Conservation (phyloP, 345 rosid species). For the Eucalyptus sp. region DNA sequence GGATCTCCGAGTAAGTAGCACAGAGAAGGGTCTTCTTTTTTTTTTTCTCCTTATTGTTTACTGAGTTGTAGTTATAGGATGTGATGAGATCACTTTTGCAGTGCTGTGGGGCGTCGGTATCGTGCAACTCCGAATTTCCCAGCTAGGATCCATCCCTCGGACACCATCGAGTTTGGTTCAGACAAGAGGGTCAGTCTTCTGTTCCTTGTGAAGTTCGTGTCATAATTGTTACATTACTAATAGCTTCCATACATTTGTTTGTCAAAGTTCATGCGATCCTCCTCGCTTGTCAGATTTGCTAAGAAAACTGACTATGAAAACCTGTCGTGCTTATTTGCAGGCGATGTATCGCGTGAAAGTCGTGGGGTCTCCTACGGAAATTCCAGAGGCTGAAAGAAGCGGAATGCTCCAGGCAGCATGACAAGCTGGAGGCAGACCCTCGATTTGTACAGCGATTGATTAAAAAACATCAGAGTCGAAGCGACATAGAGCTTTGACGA, state of each 20-base stretch:
- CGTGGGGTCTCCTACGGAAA: constrained; percentile 18
- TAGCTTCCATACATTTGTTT: neutral
- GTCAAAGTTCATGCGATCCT: neutral
- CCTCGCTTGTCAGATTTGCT: neutral
- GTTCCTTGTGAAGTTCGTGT: neutral
- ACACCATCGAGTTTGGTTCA: constrained; percentile 58
- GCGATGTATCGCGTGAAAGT: constrained; percentile 69
- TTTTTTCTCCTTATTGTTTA: neutral
- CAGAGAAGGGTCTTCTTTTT: neutral
- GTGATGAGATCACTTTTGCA: constrained; percentile 12
- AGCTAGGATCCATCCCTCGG: constrained; percentile 43
- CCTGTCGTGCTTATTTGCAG: constrained; percentile 17
- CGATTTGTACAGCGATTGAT: constrained; percentile 1
- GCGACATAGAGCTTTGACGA: neutral
- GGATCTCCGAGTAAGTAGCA: constrained; percentile 56
- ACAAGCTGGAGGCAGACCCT: neutral
- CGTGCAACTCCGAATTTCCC: constrained; percentile 45
- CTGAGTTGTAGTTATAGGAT: neutral
- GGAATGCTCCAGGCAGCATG: constrained; percentile 50
- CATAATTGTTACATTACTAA: neutral
- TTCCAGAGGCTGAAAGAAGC: constrained; percentile 10
- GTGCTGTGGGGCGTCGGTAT: constrained; percentile 50
- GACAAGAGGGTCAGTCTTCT: constrained; percentile 35
- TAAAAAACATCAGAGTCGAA: neutral
- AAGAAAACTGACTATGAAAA: neutral